These are phyloP conservation scores for Acephala macrosclerotiorum DNA, from an alignment of 2,329 filamentous ascomycete species.

Conservation along the genomic window DNA sequence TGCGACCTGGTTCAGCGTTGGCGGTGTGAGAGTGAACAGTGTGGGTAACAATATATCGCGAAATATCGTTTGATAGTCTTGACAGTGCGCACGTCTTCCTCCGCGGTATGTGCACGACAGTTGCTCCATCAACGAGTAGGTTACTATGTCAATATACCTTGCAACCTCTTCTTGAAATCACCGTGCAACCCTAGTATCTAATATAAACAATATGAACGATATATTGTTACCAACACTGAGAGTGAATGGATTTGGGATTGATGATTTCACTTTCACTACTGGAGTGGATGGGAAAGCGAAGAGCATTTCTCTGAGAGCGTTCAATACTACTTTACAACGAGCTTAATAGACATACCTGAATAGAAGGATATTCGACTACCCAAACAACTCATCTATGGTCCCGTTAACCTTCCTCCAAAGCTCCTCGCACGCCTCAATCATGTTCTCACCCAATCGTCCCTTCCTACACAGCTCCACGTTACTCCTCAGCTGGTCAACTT, in stretches of 20 bases:
- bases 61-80: no score
- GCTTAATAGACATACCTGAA: not conserved
- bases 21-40: not conserved
- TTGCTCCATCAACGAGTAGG: no score
- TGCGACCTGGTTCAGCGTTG: not conserved
- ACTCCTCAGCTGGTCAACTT: constrained; percentile 28
- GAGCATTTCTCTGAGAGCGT: not conserved
- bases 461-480: constrained; percentile 37
- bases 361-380: not conserved
- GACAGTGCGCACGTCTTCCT: no score
- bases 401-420: constrained; percentile 25
- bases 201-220: no score
- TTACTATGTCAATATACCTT: no score
- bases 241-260: not conserved
- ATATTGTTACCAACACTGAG: no score
- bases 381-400: constrained; percentile 13
- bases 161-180: no score
- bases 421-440: constrained; percentile 38
- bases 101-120: no score
- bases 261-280: not conserved
- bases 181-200: no score
- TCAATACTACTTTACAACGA: not conserved
- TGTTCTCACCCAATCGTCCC: constrained; percentile 36
- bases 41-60: no score
- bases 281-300: not conserved